Percentiles rank a stretch among this genome's conserved stretches.
phyloP scores from a whole-genome alignment of 192 early-diverging fungal species.

The Allomyces macrogynus region DNA sequence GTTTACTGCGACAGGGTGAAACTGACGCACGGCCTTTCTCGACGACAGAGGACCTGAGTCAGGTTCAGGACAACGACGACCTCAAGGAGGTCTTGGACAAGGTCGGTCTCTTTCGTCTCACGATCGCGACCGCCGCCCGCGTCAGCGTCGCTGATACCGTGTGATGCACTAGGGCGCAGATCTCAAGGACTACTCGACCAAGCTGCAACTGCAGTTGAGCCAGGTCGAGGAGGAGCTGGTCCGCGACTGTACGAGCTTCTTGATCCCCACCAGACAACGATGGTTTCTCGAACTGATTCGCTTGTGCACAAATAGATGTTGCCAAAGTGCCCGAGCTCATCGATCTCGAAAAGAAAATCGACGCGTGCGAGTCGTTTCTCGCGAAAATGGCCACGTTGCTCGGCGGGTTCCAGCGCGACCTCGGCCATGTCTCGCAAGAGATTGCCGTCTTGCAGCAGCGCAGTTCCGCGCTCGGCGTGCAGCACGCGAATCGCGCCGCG shows the following conservation, averaged over 20 bases:
- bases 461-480: slow-evolving; percentile 56
- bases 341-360: not conserved
- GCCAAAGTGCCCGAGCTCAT: not conserved
- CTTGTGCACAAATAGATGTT: not conserved
- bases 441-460: slow-evolving; percentile 72
- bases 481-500: slow-evolving; percentile 50
- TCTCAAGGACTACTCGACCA: not conserved
- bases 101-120: too few relatives aligned
- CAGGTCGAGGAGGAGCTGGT: not conserved
- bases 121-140: too few relatives aligned
- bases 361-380: slow-evolving; percentile 53
- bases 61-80: too few relatives aligned
- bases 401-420: slow-evolving; percentile 62
- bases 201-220: not conserved
- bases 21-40: too few relatives aligned
- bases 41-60: too few relatives aligned
- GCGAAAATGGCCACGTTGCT: slow-evolving; percentile 68
- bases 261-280: not conserved
- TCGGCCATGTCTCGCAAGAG: slow-evolving; percentile 71
- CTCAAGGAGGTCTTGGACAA: too few relatives aligned
- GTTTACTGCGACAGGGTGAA: too few relatives aligned
- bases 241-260: not conserved
- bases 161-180: not conserved
- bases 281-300: too few relatives aligned
- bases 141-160: not conserved